phyloP scores from a whole-genome alignment of 2,329 filamentous ascomycete genomes.

The Ophiostoma sp. region DNA sequence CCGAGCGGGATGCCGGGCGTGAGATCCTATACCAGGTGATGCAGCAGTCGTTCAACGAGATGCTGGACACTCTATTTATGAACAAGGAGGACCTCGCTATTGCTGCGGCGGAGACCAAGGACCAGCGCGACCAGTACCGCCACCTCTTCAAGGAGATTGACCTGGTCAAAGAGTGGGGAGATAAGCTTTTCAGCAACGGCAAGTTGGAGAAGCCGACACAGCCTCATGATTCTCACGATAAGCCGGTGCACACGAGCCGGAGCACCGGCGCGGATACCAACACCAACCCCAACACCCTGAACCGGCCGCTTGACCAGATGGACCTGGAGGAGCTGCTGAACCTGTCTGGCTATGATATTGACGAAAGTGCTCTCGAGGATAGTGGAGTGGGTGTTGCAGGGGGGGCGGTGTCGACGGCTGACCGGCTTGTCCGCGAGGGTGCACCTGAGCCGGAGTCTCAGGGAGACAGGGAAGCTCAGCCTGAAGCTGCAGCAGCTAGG shows the following conservation, averaged over 20 bases:
- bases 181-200: conserved; percentile 29
- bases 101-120: conserved; percentile 58
- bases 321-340: conserved; percentile 40
- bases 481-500: neutral
- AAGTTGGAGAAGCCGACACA: conserved; percentile 19
- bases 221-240: neutral
- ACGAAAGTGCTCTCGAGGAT: conserved; percentile 23
- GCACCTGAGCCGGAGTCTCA: conserved; percentile 2
- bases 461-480: neutral
- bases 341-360: conserved; percentile 44
- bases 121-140: conserved; percentile 54
- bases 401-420: neutral
- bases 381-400: neutral
- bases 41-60: conserved; percentile 87
- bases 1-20: conserved; percentile 75
- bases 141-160: conserved; percentile 43
- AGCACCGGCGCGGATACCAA: neutral
- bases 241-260: neutral
- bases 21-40: conserved; percentile 89
- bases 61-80: conserved; percentile 82
- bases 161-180: conserved; percentile 17
- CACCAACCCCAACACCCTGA: neutral
- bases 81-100: conserved; percentile 71
- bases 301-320: conserved; percentile 28
- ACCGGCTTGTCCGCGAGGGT: conserved; percentile 10